Conservation (phyloP, 805 yeast genomes). For the Suhomyces sp. region DNA sequence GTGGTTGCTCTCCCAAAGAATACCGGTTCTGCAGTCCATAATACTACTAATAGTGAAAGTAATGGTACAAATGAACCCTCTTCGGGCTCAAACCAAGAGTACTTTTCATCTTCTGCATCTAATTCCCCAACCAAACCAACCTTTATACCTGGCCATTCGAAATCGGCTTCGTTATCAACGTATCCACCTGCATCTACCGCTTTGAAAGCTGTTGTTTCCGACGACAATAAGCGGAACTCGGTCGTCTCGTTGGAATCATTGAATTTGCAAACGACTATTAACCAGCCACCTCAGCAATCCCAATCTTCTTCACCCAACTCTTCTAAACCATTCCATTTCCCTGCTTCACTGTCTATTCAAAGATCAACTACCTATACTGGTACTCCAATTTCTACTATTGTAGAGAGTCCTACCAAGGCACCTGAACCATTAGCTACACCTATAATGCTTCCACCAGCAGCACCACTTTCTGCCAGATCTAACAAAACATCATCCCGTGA, state of each 20-base stretch:
- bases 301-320: constrained; percentile 9
- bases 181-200: constrained; percentile 63
- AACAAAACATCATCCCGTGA: constrained; percentile 16
- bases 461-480: constrained; percentile 9
- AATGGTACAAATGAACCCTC: not conserved
- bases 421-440: constrained; percentile 15
- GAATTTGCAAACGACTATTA: constrained; percentile 9
- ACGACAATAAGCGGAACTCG: constrained; percentile 45
- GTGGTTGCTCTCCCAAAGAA: constrained; percentile 42
- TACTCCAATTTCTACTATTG: constrained; percentile 44
- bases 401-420: constrained; percentile 39
- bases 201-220: constrained; percentile 63
- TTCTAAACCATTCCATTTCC: constrained; percentile 6
- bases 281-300: constrained; percentile 11
- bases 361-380: constrained; percentile 31
- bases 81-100: constrained; percentile 2
- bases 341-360: constrained; percentile 9
- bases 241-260: constrained; percentile 15
- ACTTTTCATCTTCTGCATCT: constrained; percentile 17
- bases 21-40: not conserved
- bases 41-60: not conserved
- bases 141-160: constrained; percentile 26
- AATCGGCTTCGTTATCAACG: constrained; percentile 29
- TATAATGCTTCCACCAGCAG: constrained; percentile 9
- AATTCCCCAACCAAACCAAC: constrained; percentile 18